Percentiles rank a stretch among this genome's conserved stretches.
These are phyloP conservation scores for Diaporthe aspalathi DNA, from an alignment of 2,329 filamentous ascomycete species.

Conservation along the genomic window DNA sequence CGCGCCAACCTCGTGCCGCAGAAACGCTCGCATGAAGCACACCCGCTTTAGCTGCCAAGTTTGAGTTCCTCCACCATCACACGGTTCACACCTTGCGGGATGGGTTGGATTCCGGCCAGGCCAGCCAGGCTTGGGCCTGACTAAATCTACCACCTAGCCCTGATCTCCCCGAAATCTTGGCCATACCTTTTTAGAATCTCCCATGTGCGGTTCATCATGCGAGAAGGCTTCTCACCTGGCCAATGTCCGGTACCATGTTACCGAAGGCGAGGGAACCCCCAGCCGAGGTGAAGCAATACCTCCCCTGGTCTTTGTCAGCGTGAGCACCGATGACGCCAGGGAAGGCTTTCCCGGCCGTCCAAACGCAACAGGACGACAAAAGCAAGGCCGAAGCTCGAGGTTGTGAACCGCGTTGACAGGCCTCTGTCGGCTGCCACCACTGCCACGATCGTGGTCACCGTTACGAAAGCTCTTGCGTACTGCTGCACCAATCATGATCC, in stretches of 20 bases:
- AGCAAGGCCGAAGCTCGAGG: constrained; percentile 15
- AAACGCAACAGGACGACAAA: constrained; percentile 8
- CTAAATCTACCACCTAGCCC: constrained; percentile 20
- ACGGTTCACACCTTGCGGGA: constrained; percentile 18
- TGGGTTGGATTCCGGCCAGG: constrained; percentile 13
- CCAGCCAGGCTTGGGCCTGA: background rate
- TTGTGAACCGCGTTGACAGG: background rate
- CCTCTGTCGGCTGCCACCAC: background rate
- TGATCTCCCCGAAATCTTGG: constrained; percentile 30
- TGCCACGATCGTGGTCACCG: constrained; percentile 11
- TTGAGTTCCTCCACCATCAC: constrained; percentile 19
- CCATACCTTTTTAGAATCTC: constrained; percentile 10
- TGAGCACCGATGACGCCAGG: constrained; percentile 27
- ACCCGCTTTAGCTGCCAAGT: constrained; percentile 30
- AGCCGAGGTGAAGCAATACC: constrained; percentile 22
- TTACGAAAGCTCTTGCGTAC: constrained; percentile 19
- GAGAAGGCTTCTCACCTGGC: background rate
- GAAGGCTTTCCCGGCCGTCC: constrained; percentile 5
- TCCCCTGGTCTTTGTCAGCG: constrained; percentile 10
- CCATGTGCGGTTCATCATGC: constrained; percentile 21
- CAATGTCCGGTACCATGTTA: constrained; percentile 31
- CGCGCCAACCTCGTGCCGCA: constrained; percentile 5
- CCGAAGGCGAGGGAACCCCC: constrained; percentile 19
- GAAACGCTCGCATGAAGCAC: constrained; percentile 24
- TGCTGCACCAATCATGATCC: constrained; percentile 16